Evolutionary conservation across 2,329 filamentous ascomycete species (phyloP).

Genomic region (Apiospora malaysiana): DNA sequence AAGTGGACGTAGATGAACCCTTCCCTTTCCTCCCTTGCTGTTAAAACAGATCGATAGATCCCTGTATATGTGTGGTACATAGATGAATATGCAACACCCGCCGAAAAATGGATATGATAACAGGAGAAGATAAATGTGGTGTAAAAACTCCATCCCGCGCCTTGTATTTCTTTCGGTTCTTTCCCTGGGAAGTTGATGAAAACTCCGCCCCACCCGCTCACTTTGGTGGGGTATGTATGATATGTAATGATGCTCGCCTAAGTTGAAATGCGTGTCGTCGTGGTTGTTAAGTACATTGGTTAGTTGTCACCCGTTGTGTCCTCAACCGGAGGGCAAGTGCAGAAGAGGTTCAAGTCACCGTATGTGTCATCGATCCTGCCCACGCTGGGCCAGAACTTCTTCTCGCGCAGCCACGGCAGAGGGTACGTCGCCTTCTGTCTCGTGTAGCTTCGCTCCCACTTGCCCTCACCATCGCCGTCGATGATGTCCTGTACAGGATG

Average conservation of each 20-base stretch:
- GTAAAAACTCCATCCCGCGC: not conserved
- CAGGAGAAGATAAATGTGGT: not conserved
- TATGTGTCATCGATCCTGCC: constrained; percentile 89
- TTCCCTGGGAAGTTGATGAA: constrained; percentile 26
- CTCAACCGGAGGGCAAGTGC: constrained; percentile 88
- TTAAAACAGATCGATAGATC: not conserved
- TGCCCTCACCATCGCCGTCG: constrained; percentile 55
- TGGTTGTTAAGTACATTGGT: no score
- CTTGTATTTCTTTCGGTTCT: not conserved
- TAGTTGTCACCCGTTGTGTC: constrained; percentile 50
- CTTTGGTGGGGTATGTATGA: constrained; percentile 8
- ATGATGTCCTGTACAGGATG: constrained; percentile 86
- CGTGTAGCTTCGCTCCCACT: constrained; percentile 85
- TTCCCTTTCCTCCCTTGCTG: not conserved
- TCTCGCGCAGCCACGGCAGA: constrained; percentile 80
- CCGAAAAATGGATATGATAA: not conserved
- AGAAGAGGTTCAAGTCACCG: constrained; percentile 92
- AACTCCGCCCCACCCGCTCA: constrained; percentile 22
- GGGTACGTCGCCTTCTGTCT: constrained; percentile 89
- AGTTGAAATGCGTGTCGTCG: constrained; percentile 12
- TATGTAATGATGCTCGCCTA: not conserved
- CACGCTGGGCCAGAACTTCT: constrained; percentile 97
- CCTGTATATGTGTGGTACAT: constrained; percentile 4
- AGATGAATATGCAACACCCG: constrained; percentile 6
- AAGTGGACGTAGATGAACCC: constrained; percentile 6